Base-by-base conservation (phyloP, 1,284 basidiomycete genomes). In the Irpex lacteus region DNA sequence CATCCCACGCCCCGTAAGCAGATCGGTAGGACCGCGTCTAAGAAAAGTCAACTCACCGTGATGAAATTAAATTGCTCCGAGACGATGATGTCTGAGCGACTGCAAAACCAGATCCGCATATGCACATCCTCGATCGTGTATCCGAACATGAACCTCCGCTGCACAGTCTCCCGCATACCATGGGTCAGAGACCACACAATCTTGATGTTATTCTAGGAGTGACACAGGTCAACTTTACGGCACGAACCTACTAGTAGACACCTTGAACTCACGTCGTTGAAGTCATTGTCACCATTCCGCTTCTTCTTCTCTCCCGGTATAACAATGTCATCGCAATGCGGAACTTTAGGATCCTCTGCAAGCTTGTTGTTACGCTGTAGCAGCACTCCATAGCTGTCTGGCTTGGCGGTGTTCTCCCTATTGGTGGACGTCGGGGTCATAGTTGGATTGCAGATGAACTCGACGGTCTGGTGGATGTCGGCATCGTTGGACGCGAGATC, bases 81-180 rank as follows among this genome's bases (percentile, higher is more conserved):
- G 8, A 52, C 50, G 7, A 52, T n/a, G 7, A 19, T 19, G 50
- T 52, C 50, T 8, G 50, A n/a, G 18, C 50, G 50, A 52, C 50
- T 52, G 18, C 47, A 32, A 18, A 32, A 61, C 60, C 60, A 61
- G 5, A 53, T 15, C 50, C 60, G 47, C 50, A 61, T 54, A 13
- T 13, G 52, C 5, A 6, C n/a, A 18, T 54, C 26, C 50, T 61
- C 60, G 15, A 61, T 61, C 5, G 60, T 61, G 37, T 37, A 61
- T 5, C 60, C 60, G 19, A 61, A 32, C 8, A 36, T 34, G 32
- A 61, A 61, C 5, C 60, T 18, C 4, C 60, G 47, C 9, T 32
- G 26, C 3, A n/a, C 49, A 32, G 52, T 49, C 13, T 61, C 60
- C 5, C 50, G 60, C 50, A 61, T 52, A 11, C 52, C 53, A 49